phyloP scores from a whole-genome alignment of 495 filamentous ascomycete species.

The Hypoxylon cercidicola region DNA sequence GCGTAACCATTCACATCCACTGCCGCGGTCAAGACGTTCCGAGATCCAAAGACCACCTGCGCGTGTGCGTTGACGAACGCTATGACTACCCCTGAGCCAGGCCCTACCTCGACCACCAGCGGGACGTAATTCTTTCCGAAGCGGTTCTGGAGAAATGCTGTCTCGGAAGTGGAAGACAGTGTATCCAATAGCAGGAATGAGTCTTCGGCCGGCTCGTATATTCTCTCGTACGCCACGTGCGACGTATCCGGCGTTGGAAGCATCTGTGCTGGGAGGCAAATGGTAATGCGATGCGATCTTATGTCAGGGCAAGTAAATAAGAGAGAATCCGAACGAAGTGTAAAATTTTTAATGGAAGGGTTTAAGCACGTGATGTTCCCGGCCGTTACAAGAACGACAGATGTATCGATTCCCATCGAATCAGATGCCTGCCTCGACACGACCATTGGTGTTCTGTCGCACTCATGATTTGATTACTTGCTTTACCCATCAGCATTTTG shows the following conservation, averaged over 20 bases:
- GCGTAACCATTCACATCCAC: slow-evolving; percentile 86
- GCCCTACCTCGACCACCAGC: slow-evolving; percentile 84
- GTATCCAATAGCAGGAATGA: slow-evolving; percentile 95
- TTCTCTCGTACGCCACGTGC: slow-evolving; percentile 83
- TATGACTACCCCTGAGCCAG: slow-evolving; percentile 90
- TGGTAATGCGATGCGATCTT: slow-evolving; percentile 11
- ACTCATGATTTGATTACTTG: too few relatives aligned
- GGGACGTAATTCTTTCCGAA: slow-evolving; percentile 66
- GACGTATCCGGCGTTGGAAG: slow-evolving; percentile 92
- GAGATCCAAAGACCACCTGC: slow-evolving; percentile 73
- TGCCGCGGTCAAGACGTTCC: slow-evolving; percentile 74
- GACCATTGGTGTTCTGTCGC: too few relatives aligned
- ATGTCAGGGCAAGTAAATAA: too few relatives aligned
- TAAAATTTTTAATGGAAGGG: slow-evolving; percentile 41
- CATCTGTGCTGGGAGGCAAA: slow-evolving; percentile 59
- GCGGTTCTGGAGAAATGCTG: slow-evolving; percentile 71
- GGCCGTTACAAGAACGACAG: slow-evolving; percentile 8
- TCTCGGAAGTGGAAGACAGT: slow-evolving; percentile 77
- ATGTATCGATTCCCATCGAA: slow-evolving; percentile 9
- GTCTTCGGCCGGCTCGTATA: slow-evolving; percentile 96
- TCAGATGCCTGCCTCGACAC: too few relatives aligned
- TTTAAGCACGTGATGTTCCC: slow-evolving; percentile 42
- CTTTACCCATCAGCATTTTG: too few relatives aligned
- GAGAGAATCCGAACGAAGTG: slow-evolving; percentile 6
- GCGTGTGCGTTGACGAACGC: slow-evolving; percentile 86